Percentiles rank a stretch among this genome's conserved stretches.
Evolutionary conservation across 768 basidiomycete species (phyloP).

Genomic region (Kwoniella sp.): DNA sequence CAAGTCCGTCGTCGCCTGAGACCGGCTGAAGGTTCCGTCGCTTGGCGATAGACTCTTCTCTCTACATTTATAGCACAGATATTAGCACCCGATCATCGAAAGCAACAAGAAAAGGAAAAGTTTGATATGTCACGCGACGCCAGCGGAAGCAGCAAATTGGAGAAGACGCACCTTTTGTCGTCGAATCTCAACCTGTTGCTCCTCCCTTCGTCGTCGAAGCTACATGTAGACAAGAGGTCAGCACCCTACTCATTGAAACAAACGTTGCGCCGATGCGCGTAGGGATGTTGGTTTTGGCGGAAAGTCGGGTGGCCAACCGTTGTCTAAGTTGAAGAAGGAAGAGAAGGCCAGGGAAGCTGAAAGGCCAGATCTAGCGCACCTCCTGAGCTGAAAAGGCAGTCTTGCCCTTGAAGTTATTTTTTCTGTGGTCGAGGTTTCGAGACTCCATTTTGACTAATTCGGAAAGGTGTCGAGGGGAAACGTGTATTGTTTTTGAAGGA

Average conservation of each 20-base stretch:
- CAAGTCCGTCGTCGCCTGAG: slow-evolving; percentile 60
- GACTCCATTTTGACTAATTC: slow-evolving; percentile 47
- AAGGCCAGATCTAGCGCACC: slow-evolving; percentile 33
- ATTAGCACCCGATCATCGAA: no score
- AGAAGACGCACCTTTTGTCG: slow-evolving; percentile 69
- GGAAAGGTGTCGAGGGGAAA: neutral
- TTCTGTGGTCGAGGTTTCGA: slow-evolving; percentile 52
- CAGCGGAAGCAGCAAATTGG: neutral
- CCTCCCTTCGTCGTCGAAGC: slow-evolving; percentile 92
- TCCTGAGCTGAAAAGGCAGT: slow-evolving; percentile 56
- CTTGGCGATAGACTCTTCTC: slow-evolving; percentile 98
- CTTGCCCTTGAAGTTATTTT: slow-evolving; percentile 57
- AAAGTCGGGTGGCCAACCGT: slow-evolving; percentile 21
- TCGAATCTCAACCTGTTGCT: slow-evolving; percentile 98
- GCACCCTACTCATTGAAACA: slow-evolving; percentile 10
- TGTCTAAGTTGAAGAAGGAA: neutral
- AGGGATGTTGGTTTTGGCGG: neutral
- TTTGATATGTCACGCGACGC: slow-evolving; percentile 5
- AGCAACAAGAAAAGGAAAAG: no score
- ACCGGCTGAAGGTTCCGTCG: slow-evolving; percentile 87
- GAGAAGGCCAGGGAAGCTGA: neutral
- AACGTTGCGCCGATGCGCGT: neutral
- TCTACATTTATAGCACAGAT: slow-evolving; percentile 45
- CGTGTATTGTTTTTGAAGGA: neutral
- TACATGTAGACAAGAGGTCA: slow-evolving; percentile 52